A percentile compares a stretch with the other conserved stretches of the same genome.
Evolutionary conservation across 192 early-diverging fungal genomes (phyloP).

Genomic region (Gigaspora rosea): DNA sequence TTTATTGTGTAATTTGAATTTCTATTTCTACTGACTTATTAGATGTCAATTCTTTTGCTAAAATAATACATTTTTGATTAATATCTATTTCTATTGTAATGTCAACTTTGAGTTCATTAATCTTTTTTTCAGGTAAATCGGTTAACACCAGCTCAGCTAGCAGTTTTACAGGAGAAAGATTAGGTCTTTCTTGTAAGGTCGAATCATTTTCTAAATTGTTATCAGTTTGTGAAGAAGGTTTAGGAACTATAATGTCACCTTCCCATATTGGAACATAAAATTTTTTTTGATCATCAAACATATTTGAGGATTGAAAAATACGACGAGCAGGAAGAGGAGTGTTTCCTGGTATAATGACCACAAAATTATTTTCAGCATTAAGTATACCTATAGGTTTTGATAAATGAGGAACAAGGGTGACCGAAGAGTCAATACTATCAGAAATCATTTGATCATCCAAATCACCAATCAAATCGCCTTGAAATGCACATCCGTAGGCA

Average conservation of each 20-base stretch:
- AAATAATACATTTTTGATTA: constrained; percentile 49
- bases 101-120: constrained; percentile 50
- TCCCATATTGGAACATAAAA: constrained; percentile 85
- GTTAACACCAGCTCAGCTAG: constrained; percentile 70
- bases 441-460: constrained; percentile 58
- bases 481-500: constrained; percentile 85
- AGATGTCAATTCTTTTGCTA: constrained; percentile 54
- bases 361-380: constrained; percentile 70
- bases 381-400: constrained; percentile 78
- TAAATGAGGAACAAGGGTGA: constrained; percentile 60
- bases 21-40: constrained; percentile 51
- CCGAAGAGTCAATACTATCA: constrained; percentile 51
- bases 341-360: constrained; percentile 77
- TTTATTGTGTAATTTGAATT: neutral
- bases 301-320: constrained; percentile 69
- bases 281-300: constrained; percentile 63
- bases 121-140: constrained; percentile 54
- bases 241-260: constrained; percentile 33
- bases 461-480: constrained; percentile 76
- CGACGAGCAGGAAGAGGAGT: constrained; percentile 86
- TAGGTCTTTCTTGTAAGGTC: constrained; percentile 44
- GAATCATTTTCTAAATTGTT: constrained; percentile 50
- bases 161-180: constrained; percentile 53
- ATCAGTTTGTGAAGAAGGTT: constrained; percentile 34
- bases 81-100: constrained; percentile 53